Conservation (phyloP, 129 eudicot species). For the Tagetes patula region DNA sequence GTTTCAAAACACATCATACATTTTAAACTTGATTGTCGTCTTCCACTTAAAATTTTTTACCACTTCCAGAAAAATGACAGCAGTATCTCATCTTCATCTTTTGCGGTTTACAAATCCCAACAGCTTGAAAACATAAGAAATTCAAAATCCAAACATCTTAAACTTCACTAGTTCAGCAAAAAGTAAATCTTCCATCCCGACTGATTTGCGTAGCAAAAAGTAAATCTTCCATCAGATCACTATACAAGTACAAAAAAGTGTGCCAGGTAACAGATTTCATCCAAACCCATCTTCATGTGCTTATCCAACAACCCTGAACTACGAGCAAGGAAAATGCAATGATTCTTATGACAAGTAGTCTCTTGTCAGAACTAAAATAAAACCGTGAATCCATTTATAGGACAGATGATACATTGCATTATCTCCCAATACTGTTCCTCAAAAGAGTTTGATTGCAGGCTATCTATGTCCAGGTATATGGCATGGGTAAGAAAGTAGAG, state of each 20-base stretch:
- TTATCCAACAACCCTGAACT: conserved; percentile 23
- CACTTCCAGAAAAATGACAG: conserved; percentile 9
- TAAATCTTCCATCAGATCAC: conserved; percentile 13
- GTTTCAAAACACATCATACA: conserved; percentile 6
- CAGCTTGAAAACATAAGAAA: conserved; percentile 4
- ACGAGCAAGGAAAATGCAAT: conserved; percentile 7
- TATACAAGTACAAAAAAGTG: conserved; percentile 17
- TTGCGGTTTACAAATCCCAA: background rate
- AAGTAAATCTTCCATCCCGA: background rate
- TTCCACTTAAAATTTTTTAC: background rate
- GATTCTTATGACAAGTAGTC: conserved; percentile 23
- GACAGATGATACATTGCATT: conserved; percentile 4
- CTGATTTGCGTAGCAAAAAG: conserved; percentile 14
- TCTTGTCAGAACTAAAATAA: conserved; percentile 21
- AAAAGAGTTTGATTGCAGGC: conserved; percentile 3
- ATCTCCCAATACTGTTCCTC: conserved; percentile 20
- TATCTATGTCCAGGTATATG: conserved; percentile 10
- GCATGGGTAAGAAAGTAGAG: conserved; percentile 21
- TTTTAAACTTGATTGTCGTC: background rate
- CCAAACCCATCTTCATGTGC: conserved; percentile 19
- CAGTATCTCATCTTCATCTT: background rate
- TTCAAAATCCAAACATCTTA: background rate
- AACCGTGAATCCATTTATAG: conserved; percentile 15
- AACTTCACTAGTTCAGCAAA: background rate
- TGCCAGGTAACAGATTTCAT: background rate